phyloP scores from a whole-genome alignment of 257 asterid genomes.

The Echium plantagineum region DNA sequence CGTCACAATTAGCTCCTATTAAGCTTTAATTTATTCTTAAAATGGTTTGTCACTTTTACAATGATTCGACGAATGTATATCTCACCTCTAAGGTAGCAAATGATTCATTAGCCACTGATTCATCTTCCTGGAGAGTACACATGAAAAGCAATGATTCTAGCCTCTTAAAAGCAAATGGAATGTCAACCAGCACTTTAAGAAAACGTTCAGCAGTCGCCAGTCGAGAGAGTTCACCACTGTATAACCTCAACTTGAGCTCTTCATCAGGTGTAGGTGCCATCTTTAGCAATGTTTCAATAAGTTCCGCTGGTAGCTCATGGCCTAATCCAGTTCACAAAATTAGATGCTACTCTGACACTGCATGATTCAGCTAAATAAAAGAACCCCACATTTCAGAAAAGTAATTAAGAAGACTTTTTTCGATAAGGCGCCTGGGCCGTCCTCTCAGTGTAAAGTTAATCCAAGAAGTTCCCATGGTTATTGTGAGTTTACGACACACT shows the following conservation, averaged over 20 bases:
- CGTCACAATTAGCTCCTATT: background rate
- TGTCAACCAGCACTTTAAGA: slow-evolving; percentile 64
- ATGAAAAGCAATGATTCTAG: slow-evolving; percentile 60
- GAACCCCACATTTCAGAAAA: slow-evolving; percentile 4
- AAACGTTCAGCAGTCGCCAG: slow-evolving; percentile 82
- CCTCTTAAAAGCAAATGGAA: slow-evolving; percentile 82
- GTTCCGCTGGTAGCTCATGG: slow-evolving; percentile 79
- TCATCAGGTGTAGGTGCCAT: slow-evolving; percentile 90
- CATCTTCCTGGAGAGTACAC: slow-evolving; percentile 72
- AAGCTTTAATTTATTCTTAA: background rate
- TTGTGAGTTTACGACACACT: background rate
- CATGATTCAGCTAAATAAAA: slow-evolving; percentile 6
- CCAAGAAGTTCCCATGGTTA: background rate
- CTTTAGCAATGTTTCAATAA: slow-evolving; percentile 58
- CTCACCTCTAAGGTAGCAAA: slow-evolving; percentile 69
- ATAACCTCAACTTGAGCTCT: slow-evolving; percentile 74
- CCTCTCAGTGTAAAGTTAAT: background rate
- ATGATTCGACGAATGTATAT: slow-evolving; percentile 2
- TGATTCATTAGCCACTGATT: slow-evolving; percentile 40
- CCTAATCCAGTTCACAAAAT: slow-evolving; percentile 39
- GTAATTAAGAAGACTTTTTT: background rate
- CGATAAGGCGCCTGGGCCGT: background rate
- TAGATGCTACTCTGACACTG: slow-evolving; percentile 9
- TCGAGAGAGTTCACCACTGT: slow-evolving; percentile 71
- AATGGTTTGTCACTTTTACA: no score